A percentile compares a stretch with the other conserved stretches of the same genome.
phyloP scores from a whole-genome alignment of 2,329 filamentous ascomycete genomes.

The Trichophyton rubrum region DNA sequence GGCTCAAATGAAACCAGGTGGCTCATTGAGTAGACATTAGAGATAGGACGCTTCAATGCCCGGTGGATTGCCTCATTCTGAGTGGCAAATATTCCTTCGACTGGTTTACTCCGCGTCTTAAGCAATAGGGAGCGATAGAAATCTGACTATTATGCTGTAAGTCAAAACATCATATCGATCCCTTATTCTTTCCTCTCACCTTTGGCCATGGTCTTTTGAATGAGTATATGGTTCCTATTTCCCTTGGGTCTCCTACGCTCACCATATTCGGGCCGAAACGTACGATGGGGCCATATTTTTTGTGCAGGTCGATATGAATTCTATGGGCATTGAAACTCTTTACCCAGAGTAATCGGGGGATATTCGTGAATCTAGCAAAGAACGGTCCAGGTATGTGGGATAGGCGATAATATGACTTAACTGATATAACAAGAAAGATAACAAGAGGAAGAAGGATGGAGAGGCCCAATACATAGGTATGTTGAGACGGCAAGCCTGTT shows the following conservation, averaged over 20 bases:
- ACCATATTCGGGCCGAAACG: conserved; percentile 61
- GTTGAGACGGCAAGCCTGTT: not conserved
- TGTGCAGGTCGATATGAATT: conserved; percentile 40
- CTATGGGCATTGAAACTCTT: not conserved
- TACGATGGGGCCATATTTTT: conserved; percentile 59
- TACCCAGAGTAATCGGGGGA: not conserved
- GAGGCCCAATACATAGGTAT: not conserved
- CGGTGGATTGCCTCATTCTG: not conserved
- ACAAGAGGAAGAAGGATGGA: not conserved
- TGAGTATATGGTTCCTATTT: conserved; percentile 64
- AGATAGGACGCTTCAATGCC: not conserved
- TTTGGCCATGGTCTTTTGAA: conserved; percentile 48
- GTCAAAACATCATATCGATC: not conserved
- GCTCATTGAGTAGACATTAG: conserved; percentile 3
- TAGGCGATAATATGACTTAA: not conserved
- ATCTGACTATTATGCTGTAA: not conserved
- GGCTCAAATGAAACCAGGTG: not conserved
- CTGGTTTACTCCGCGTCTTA: not conserved
- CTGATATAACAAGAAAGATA: not conserved
- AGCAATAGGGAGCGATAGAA: not conserved
- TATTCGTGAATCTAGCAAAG: conserved; percentile 2
- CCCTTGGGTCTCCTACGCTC: conserved; percentile 60
- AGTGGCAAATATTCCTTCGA: conserved; percentile 2
- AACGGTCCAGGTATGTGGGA: not conserved
- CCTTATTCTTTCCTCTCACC: conserved; percentile 9